These are phyloP conservation scores for Neopestalotiopsis sp. DNA, from an alignment of 2,329 filamentous ascomycete genomes.

Conservation along the genomic window DNA sequence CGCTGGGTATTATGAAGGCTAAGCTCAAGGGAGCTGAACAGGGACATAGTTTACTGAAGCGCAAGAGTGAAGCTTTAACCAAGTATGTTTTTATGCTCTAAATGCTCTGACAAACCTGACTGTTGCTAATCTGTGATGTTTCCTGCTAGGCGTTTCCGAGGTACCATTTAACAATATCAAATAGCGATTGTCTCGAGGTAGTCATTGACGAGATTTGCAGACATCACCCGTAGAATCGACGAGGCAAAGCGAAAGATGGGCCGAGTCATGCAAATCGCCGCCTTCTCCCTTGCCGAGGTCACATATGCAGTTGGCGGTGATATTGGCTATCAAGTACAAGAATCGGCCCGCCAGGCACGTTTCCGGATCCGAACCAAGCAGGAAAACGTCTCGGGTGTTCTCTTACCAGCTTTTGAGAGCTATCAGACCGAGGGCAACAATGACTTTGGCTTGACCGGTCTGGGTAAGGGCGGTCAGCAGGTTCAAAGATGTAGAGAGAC, in stretches of 20 bases:
- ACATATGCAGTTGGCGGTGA: slow-evolving; percentile 96
- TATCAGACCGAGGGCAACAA: slow-evolving; percentile 88
- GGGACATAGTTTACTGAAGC: slow-evolving; percentile 92
- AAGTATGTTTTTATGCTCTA: slow-evolving; percentile 67
- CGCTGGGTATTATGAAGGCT: slow-evolving; percentile 93
- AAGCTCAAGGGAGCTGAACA: slow-evolving; percentile 95
- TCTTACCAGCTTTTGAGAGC: slow-evolving; percentile 92
- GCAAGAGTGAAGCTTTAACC: slow-evolving; percentile 97
- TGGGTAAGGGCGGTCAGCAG: slow-evolving; percentile 97
- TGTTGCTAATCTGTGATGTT: neutral
- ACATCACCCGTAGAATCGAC: slow-evolving; percentile 96
- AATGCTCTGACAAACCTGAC: slow-evolving; percentile 4
- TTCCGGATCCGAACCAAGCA: slow-evolving; percentile 95
- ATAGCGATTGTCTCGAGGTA: neutral
- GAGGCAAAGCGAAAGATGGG: slow-evolving; percentile 99
- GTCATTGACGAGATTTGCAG: slow-evolving; percentile 46
- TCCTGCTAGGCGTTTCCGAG: slow-evolving; percentile 79
- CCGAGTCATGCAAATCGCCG: slow-evolving; percentile 97
- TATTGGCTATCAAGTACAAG: slow-evolving; percentile 96
- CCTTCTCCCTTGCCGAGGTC: slow-evolving; percentile 96
- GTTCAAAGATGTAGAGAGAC: slow-evolving; percentile 95
- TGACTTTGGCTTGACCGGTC: slow-evolving; percentile 92
- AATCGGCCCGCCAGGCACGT: slow-evolving; percentile 89
- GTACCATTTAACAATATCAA: slow-evolving; percentile 51
- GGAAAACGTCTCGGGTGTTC: slow-evolving; percentile 97